These are phyloP conservation scores for Medicago ruthenica DNA, from an alignment of 306 rosid species.

Conservation along the genomic window DNA sequence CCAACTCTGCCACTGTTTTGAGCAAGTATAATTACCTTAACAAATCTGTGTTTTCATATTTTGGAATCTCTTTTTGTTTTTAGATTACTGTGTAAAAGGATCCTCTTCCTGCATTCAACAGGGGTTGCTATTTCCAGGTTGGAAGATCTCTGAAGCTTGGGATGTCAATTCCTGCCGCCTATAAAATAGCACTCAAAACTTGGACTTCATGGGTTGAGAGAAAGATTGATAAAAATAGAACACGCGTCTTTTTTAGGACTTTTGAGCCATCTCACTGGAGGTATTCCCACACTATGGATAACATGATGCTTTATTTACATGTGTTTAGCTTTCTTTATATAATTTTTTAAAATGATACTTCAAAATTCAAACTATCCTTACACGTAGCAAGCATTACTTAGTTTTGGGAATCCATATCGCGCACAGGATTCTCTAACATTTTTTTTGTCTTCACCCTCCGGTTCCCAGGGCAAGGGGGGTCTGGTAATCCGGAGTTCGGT, in stretches of 20 bases:
- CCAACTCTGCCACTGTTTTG: not conserved
- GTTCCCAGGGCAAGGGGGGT: not conserved
- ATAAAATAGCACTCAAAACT: conserved; percentile 64
- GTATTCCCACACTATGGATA: conserved; percentile 53
- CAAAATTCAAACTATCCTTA: conserved; percentile 8
- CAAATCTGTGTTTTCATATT: conserved; percentile 27
- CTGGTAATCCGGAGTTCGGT: not conserved
- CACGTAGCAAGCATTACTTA: conserved; percentile 1
- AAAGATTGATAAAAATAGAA: conserved; percentile 59
- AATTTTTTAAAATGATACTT: conserved; percentile 21
- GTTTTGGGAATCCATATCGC: conserved; percentile 6
- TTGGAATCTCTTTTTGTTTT: not conserved
- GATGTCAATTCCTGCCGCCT: conserved; percentile 71
- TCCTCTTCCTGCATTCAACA: conserved; percentile 48
- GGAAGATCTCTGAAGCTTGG: conserved; percentile 69
- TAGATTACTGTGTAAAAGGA: conserved; percentile 10
- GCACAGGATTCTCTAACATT: not conserved
- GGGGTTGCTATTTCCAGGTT: conserved; percentile 82
- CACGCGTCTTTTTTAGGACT: conserved; percentile 77
- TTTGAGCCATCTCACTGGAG: conserved; percentile 94
- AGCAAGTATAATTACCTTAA: conserved; percentile 6
- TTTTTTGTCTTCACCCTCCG: not conserved
- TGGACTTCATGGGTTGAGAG: conserved; percentile 84
- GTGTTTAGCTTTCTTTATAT: conserved; percentile 15
- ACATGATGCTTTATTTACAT: conserved; percentile 30